phyloP scores from a whole-genome alignment of 176 grass and related monocot species.

The Phyllostachys edulis region DNA sequence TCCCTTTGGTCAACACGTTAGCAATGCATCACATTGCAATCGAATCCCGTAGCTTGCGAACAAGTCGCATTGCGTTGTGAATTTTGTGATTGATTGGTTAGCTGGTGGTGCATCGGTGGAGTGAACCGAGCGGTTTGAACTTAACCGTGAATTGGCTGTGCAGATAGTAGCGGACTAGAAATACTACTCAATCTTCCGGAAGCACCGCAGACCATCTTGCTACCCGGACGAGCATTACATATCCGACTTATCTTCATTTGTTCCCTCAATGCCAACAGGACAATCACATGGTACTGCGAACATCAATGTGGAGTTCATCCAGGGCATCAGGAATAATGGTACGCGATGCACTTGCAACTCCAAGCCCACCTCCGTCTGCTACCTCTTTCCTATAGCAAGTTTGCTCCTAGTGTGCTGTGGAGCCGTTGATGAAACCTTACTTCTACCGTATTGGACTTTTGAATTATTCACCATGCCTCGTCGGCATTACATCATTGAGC shows the following conservation, averaged over 20 bases:
- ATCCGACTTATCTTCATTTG: slow-evolving; percentile 70
- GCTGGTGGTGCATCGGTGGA: slow-evolving; percentile 36
- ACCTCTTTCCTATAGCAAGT: slow-evolving; percentile 76
- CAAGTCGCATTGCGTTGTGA: slow-evolving; percentile 4
- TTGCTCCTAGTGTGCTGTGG: slow-evolving; percentile 75
- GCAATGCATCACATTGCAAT: neutral
- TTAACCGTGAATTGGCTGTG: slow-evolving; percentile 66
- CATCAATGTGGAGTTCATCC: slow-evolving; percentile 58
- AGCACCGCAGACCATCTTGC: slow-evolving; percentile 73
- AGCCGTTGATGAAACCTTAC: slow-evolving; percentile 76
- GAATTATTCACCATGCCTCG: neutral
- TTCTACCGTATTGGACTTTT: slow-evolving; percentile 56
- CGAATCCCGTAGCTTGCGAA: neutral
- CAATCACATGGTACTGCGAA: slow-evolving; percentile 58
- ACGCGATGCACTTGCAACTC: slow-evolving; percentile 66
- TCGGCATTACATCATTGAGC: neutral
- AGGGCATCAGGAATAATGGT: slow-evolving; percentile 76
- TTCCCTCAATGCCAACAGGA: slow-evolving; percentile 75
- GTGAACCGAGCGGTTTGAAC: slow-evolving; percentile 69
- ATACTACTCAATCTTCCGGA: slow-evolving; percentile 69
- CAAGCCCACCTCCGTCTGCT: slow-evolving; percentile 56
- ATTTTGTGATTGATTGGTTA: slow-evolving; percentile 10
- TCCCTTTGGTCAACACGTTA: no score
- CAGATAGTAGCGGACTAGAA: slow-evolving; percentile 60
- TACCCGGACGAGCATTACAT: slow-evolving; percentile 89